Conservation (phyloP, 148 eudicot genomes). For the Euryodendron excelsum region DNA sequence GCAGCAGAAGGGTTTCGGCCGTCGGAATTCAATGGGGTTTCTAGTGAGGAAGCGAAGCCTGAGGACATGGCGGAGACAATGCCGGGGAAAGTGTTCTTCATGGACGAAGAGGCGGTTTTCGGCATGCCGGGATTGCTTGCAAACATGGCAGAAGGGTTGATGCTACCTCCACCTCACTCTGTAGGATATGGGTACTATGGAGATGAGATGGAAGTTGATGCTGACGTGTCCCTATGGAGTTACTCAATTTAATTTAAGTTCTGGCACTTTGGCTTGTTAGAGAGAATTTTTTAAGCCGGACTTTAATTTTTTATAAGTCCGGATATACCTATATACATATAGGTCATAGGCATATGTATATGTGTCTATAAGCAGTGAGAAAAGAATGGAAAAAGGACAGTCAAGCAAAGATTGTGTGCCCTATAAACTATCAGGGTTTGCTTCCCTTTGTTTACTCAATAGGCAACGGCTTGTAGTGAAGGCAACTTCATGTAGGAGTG, state of each 20-base stretch:
- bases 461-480: no score
- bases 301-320: no score
- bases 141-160: constrained; percentile 70
- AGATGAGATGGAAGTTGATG: constrained; percentile 21
- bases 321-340: no score
- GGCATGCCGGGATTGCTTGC: constrained; percentile 50
- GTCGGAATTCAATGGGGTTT: not conserved
- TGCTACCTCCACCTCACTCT: constrained; percentile 34
- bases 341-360: no score
- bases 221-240: constrained; percentile 41
- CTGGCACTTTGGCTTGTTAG: no score
- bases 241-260: constrained; percentile 28
- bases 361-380: no score
- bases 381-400: no score
- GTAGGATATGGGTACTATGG: not conserved
- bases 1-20: constrained; percentile 44
- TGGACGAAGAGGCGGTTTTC: constrained; percentile 54
- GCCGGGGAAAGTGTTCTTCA: constrained; percentile 7
- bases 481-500: no score
- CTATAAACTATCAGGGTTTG: no score
- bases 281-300: no score
- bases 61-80: not conserved
- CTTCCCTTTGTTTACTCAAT: no score
- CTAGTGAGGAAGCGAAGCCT: not conserved
- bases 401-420: no score